Evolutionary conservation across 106 monocot species (phyloP), one percentile per base, ranked within the genome.

Genomic region (Apostasia shenzhenica): DNA sequence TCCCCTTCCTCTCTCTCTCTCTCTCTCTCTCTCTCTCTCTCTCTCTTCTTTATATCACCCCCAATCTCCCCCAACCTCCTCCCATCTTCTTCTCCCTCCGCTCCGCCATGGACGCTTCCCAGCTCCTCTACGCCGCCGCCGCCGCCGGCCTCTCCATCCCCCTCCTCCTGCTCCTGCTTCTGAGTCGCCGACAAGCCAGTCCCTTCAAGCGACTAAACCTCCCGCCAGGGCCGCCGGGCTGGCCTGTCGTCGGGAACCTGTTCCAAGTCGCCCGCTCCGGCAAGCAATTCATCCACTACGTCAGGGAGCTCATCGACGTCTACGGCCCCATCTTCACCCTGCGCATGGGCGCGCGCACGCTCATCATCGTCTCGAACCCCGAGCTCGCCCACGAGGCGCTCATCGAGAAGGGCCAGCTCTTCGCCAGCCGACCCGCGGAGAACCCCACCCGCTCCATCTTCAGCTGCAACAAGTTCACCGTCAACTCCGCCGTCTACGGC

Each of bases 381-480:
- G 85, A 88, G 63, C 70, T 94, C 10, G 94, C 81, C 14, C 90
- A 88, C 75, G 85, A 94, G 72, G 91, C 94, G 14, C 81, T 94
- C 49, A 70, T 94, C 67, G 73, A 85, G 61, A 87, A 86, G 54
- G 75, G 85, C 55, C 83, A 79, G 41, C 61, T 59, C 45, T 94
- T 91, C 73, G 88, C 91, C 60, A 83, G 71, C 73, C 76, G 94
- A 40, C 94, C 91, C 12, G 69, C 79, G 2, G 91, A 94, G 81
- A 94, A 76, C 81, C 77, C 78, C 44, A 81, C 88, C 8, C 80
- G 87, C 7, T 65, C 65, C 55, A 76, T 94, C 70, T 94, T 91
- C 85, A 91, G 91, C 68, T 85, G 74, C 81, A 48, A 88, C 85
- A 94, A 87, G 82, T 91, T 91, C 78, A 91, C 94, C 43, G 91